Percentiles rank a stretch among this genome's conserved stretches.
These are phyloP conservation scores for Amanita inopinata DNA, from an alignment of 768 basidiomycete genomes.

Conservation along the genomic window DNA sequence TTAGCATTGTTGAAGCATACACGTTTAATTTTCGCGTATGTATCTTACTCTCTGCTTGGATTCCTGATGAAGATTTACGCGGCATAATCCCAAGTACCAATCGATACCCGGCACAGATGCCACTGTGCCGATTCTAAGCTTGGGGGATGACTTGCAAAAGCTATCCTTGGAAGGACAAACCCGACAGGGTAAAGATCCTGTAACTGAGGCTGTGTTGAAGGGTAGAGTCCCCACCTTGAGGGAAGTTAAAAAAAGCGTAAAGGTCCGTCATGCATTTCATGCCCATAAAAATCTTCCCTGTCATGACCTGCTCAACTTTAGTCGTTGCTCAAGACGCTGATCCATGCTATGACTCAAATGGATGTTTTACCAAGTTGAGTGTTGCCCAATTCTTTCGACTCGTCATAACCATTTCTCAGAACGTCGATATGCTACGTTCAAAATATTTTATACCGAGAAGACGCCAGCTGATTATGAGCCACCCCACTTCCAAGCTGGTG, in stretches of 20 bases:
- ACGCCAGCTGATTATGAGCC: conserved; percentile 82
- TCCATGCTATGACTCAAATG: conserved; percentile 74
- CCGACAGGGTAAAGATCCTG: conserved; percentile 37
- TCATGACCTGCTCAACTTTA: conserved; percentile 18
- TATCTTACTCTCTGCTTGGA: not conserved
- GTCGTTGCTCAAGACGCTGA: conserved; percentile 68
- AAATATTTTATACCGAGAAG: conserved; percentile 72
- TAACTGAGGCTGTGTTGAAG: conserved; percentile 44
- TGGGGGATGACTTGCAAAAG: conserved; percentile 36
- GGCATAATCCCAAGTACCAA: conserved; percentile 57
- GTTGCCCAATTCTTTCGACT: not conserved
- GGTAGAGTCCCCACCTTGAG: conserved; percentile 64
- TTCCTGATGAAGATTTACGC: not conserved
- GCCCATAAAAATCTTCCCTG: not conserved
- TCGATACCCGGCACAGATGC: conserved; percentile 49
- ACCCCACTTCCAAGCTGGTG: conserved; percentile 65
- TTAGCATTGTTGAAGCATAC: conserved; percentile 79
- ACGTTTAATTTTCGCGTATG: conserved; percentile 77
- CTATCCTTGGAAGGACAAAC: conserved; percentile 2
- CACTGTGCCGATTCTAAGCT: conserved; percentile 62
- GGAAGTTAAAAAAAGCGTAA: conserved; percentile 77
- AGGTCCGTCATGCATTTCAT: conserved; percentile 30
- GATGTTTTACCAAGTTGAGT: conserved; percentile 65
- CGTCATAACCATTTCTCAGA: conserved; percentile 28
- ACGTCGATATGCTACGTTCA: conserved; percentile 81